Percentiles rank a stretch among this genome's conserved stretches.
These are phyloP conservation scores for Penicillium sp. DNA, from an alignment of 2,329 filamentous ascomycete genomes.

Conservation along the genomic window DNA sequence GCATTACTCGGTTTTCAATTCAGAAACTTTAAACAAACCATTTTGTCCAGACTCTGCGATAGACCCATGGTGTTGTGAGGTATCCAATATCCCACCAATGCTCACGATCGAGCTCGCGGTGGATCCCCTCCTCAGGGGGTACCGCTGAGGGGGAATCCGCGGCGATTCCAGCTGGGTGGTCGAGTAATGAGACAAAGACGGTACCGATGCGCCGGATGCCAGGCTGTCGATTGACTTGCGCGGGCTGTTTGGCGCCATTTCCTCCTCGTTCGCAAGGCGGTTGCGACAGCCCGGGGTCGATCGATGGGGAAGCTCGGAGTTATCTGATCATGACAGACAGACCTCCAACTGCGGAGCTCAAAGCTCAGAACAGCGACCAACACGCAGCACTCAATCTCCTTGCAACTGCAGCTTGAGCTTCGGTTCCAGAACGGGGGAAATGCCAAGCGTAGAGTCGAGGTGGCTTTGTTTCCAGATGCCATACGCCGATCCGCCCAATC, in stretches of 20 bases:
- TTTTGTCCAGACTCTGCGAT: conserved; percentile 77
- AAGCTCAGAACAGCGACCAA: conserved; percentile 3
- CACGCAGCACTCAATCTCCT: background rate
- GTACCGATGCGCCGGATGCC: conserved; percentile 53
- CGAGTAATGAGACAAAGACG: conserved; percentile 51
- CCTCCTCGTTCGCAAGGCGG: conserved; percentile 38
- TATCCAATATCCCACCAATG: conserved; percentile 78
- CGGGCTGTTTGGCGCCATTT: conserved; percentile 61
- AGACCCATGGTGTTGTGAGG: conserved; percentile 57
- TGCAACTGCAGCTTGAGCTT: background rate
- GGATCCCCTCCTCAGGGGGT: conserved; percentile 64
- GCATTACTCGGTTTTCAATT: background rate
- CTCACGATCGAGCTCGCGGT: conserved; percentile 85
- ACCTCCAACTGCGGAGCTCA: conserved; percentile 9
- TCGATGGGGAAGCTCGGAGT: conserved; percentile 26
- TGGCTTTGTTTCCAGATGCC: conserved; percentile 22
- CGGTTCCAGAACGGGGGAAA: background rate
- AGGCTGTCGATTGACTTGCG: conserved; percentile 66
- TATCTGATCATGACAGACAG: conserved; percentile 40
- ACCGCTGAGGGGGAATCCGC: conserved; percentile 34
- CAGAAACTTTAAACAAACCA: conserved; percentile 50
- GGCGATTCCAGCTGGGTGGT: conserved; percentile 38
- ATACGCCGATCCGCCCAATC: conserved; percentile 30
- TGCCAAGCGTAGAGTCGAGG: conserved; percentile 18
- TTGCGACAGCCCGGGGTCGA: conserved; percentile 32